Conservation (phyloP, 1,284 basidiomycete species). For the Ceratobasidium sp. region DNA sequence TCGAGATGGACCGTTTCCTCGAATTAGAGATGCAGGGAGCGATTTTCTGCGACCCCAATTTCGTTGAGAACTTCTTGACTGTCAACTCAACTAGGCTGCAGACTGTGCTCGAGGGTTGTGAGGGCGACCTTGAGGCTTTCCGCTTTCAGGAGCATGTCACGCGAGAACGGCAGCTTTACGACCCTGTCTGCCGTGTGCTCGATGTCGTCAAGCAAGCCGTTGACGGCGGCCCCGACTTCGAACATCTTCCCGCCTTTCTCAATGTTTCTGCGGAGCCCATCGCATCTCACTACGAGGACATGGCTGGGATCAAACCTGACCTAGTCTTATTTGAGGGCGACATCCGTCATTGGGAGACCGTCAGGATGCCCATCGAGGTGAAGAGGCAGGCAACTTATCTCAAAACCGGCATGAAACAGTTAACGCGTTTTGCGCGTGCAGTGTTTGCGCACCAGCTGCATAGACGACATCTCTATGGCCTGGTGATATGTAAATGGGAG, state of each 20-base stretch:
- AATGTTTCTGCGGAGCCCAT: background rate
- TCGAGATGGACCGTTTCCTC: slow-evolving; percentile 12
- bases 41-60: slow-evolving; percentile 14
- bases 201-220: slow-evolving; percentile 16
- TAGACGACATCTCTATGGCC: slow-evolving; percentile 16
- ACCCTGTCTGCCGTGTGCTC: background rate
- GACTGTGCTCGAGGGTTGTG: background rate
- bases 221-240: background rate
- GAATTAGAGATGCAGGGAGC: slow-evolving; percentile 10
- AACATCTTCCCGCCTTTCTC: background rate
- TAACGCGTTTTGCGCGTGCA: slow-evolving; percentile 16
- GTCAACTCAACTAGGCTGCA: background rate
- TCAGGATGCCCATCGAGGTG: slow-evolving; percentile 20
- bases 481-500: background rate
- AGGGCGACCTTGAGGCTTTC: background rate
- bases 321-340: slow-evolving; percentile 7
- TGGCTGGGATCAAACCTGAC: slow-evolving; percentile 12
- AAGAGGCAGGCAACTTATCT: background rate
- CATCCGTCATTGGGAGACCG: slow-evolving; percentile 18
- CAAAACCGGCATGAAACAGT: slow-evolving; percentile 12
- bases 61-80: slow-evolving; percentile 24
- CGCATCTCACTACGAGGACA: background rate
- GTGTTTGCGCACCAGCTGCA: slow-evolving; percentile 21
- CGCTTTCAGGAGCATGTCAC: background rate
- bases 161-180: background rate